Evolutionary conservation across 2,329 filamentous ascomycete genomes (phyloP), one percentile per base, ranked within the genome.

Genomic region (Zasmidium cellare): DNA sequence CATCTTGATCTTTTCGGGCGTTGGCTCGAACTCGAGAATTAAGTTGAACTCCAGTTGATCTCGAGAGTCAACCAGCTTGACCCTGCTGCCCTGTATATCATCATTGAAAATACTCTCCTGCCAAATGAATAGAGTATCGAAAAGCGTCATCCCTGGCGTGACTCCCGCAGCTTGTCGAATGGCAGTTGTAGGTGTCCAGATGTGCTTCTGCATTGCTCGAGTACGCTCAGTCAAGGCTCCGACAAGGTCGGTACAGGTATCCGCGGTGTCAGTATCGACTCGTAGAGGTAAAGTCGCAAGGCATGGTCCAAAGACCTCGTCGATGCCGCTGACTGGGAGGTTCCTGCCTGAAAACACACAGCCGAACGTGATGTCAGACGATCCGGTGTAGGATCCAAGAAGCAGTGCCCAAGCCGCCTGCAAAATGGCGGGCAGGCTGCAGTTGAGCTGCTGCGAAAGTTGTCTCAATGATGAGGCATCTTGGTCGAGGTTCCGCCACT

Each of bases 291-390:
- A 74, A 0, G 90, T 88, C 1, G 87, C 79, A 51, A 97, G 86
- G 66, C 89, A 94, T 9, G 92, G 92, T 0, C 92, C 92, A 56
- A 93, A 78, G 2, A 92, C 82, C 1, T 83, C 77, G 61, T 96
- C 91, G 31, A 96, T 84, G 0, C 81, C 84, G 3, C 80, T 70
- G 2, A 96, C 71, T 0, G 90, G 84, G n/a, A 92, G 73, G 1
- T 88, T 91, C 55, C 92, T 82, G 1, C 92, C 92, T 9, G 92
- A 96, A 12, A 89, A 89, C 3, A 96, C 90, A 1, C 86, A 88
- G 0, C 92, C 92, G 41, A 96, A 83, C 0, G 87, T 78, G 1
- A 92, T 77, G 69, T 96, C 90, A 0, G 79, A 71, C 0, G 76
- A 78, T 2, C 88, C 90, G 2, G 84, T 71, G 57, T 94, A 85